A percentile compares a stretch with the other conserved stretches of the same genome.
Evolutionary conservation across 495 filamentous ascomycete species (phyloP).

Genomic region (Articulospora tetracladia): DNA sequence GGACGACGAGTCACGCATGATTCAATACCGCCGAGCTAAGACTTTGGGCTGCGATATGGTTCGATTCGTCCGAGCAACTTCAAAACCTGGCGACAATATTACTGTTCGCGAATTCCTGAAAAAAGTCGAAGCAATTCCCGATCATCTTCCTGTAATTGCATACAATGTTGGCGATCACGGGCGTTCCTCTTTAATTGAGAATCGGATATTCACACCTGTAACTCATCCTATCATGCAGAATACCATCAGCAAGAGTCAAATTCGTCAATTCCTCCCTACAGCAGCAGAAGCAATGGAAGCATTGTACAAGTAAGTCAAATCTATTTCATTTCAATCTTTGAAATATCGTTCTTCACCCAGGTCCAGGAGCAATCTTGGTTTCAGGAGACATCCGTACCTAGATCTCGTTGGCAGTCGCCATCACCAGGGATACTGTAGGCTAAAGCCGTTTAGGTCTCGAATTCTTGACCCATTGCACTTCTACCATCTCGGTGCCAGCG

Average conservation of each 20-base stretch:
- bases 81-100: slow-evolving; percentile 54
- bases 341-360: no score
- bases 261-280: slow-evolving; percentile 42
- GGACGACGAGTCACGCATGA: slow-evolving; percentile 54
- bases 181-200: slow-evolving; percentile 63
- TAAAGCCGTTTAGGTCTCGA: slow-evolving; percentile 33
- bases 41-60: slow-evolving; percentile 67
- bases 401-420: no score
- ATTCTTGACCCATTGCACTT: slow-evolving; percentile 65
- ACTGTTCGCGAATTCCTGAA: slow-evolving; percentile 51
- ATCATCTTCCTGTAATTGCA: slow-evolving; percentile 54
- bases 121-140: slow-evolving; percentile 36
- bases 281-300: slow-evolving; percentile 54
- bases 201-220: slow-evolving; percentile 62
- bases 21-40: slow-evolving; percentile 53
- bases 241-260: slow-evolving; percentile 27
- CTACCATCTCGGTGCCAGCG: slow-evolving; percentile 69
- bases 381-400: no score
- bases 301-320: slow-evolving; percentile 35
- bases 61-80: slow-evolving; percentile 61
- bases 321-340: background rate
- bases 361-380: no score
- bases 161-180: slow-evolving; percentile 71
- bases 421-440: background rate
- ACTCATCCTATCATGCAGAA: slow-evolving; percentile 60